Evolutionary conservation across 768 basidiomycete species (phyloP).

Genomic region (Crassisporium funariophilum): DNA sequence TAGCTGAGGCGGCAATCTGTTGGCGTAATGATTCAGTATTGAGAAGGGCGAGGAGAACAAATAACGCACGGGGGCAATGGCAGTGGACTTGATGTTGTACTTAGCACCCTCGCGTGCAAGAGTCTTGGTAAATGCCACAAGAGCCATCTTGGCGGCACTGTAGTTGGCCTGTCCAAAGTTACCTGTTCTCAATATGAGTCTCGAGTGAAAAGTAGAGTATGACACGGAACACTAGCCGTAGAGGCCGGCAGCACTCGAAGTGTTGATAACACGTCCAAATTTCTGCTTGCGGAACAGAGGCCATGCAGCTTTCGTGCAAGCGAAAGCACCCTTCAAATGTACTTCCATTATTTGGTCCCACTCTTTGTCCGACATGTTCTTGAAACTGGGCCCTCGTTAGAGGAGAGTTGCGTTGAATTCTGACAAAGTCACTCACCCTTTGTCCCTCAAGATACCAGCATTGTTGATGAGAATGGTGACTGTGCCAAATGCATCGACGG

Average conservation of each 20-base stretch:
- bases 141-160: conserved; percentile 96
- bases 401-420: not conserved
- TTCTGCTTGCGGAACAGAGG: conserved; percentile 93
- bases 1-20: conserved; percentile 91
- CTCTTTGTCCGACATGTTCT: conserved; percentile 95
- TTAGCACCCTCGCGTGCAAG: conserved; percentile 91
- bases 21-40: not conserved
- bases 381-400: conserved; percentile 63
- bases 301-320: conserved; percentile 95
- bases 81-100: conserved; percentile 83
- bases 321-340: conserved; percentile 91
- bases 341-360: conserved; percentile 89
- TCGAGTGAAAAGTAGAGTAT: not conserved
- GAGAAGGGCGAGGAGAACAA: not conserved
- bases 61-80: conserved; percentile 81
- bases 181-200: conserved; percentile 42
- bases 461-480: conserved; percentile 95
- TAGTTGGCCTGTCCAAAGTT: conserved; percentile 99
- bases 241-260: conserved; percentile 91
- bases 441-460: conserved; percentile 87
- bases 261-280: conserved; percentile 93
- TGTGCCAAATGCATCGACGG: conserved; percentile 80
- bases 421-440: conserved; percentile 55
- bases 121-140: conserved; percentile 91
- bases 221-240: conserved; percentile 59